These are phyloP conservation scores for Kodamaea hsintzibuensis DNA, from an alignment of 805 yeast genomes.

Conservation along the genomic window DNA sequence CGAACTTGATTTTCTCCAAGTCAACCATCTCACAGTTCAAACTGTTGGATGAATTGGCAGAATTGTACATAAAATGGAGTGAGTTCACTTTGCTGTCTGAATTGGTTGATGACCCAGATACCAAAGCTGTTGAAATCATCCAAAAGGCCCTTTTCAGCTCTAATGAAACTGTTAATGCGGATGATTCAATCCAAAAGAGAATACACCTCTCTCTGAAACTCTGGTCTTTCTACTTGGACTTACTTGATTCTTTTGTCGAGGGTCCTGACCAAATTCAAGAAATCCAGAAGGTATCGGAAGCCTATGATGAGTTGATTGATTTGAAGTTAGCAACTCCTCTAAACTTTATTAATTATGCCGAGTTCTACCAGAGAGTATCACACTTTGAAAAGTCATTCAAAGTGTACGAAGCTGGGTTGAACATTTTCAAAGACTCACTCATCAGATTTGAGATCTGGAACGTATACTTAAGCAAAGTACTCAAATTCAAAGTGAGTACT, in stretches of 20 bases:
- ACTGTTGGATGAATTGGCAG: slow-evolving; percentile 61
- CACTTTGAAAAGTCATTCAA: slow-evolving; percentile 52
- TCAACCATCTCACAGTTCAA: slow-evolving; percentile 72
- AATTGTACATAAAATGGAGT: slow-evolving; percentile 75
- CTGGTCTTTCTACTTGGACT: slow-evolving; percentile 75
- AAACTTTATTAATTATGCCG: slow-evolving; percentile 65
- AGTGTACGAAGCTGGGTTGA: slow-evolving; percentile 70
- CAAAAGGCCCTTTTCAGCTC: slow-evolving; percentile 33
- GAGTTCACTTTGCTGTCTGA: slow-evolving; percentile 54
- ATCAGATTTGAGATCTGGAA: slow-evolving; percentile 67
- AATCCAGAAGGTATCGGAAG: slow-evolving; percentile 18
- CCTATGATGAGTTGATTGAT: slow-evolving; percentile 31
- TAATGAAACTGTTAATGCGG: slow-evolving; percentile 31
- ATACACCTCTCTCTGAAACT: slow-evolving; percentile 52
- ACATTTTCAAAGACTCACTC: slow-evolving; percentile 57
- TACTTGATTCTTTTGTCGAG: slow-evolving; percentile 58
- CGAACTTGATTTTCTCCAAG: slow-evolving; percentile 60
- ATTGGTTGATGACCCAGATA: slow-evolving; percentile 41
- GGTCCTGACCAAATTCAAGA: slow-evolving; percentile 25
- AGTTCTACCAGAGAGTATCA: slow-evolving; percentile 51
- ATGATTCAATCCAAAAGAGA: background rate
- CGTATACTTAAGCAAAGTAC: slow-evolving; percentile 56
- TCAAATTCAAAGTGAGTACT: slow-evolving; percentile 22
- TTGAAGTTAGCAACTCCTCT: slow-evolving; percentile 70
- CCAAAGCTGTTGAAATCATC: slow-evolving; percentile 32